Conservation (phyloP, 352 stramenopile species). For the Phytophthora multivora region DNA sequence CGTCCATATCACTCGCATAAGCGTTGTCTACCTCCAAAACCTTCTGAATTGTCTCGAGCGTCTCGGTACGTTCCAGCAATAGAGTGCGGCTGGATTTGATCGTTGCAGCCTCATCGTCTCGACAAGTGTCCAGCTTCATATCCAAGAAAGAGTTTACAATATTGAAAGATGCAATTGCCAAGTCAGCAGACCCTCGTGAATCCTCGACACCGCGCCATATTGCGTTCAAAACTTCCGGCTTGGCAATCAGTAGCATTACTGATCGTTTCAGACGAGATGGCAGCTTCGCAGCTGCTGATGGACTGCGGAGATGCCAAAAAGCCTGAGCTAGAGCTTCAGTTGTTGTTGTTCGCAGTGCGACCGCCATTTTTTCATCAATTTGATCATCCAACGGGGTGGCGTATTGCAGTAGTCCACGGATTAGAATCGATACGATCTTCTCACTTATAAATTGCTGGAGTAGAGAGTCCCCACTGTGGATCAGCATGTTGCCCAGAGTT, state of each 20-base stretch:
- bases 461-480: slow-evolving; percentile 39
- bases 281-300: slow-evolving; percentile 28
- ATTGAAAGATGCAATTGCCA: slow-evolving; percentile 65
- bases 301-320: slow-evolving; percentile 47
- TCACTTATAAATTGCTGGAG: slow-evolving; percentile 49
- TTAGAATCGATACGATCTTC: slow-evolving; percentile 39
- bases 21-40: slow-evolving; percentile 26
- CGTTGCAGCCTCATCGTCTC: slow-evolving; percentile 27
- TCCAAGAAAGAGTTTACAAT: slow-evolving; percentile 70
- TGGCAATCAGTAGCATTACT: slow-evolving; percentile 44
- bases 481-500: slow-evolving; percentile 70
- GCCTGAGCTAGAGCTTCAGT: slow-evolving; percentile 62
- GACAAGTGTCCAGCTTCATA: slow-evolving; percentile 36
- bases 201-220: slow-evolving; percentile 51
- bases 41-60: slow-evolving; percentile 33
- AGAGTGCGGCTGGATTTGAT: slow-evolving; percentile 38
- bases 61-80: slow-evolving; percentile 46
- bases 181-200: slow-evolving; percentile 18
- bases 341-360: slow-evolving; percentile 43
- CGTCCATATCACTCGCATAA: slow-evolving; percentile 2
- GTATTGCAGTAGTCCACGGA: slow-evolving; percentile 35
- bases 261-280: slow-evolving; percentile 33
- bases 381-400: not conserved
- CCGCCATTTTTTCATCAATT: slow-evolving; percentile 1
- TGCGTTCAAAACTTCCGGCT: slow-evolving; percentile 39